Evolutionary conservation across 495 filamentous ascomycete genomes (phyloP), one percentile per base, ranked within the genome.

Genomic region (Hypoxylon crocopeplum): DNA sequence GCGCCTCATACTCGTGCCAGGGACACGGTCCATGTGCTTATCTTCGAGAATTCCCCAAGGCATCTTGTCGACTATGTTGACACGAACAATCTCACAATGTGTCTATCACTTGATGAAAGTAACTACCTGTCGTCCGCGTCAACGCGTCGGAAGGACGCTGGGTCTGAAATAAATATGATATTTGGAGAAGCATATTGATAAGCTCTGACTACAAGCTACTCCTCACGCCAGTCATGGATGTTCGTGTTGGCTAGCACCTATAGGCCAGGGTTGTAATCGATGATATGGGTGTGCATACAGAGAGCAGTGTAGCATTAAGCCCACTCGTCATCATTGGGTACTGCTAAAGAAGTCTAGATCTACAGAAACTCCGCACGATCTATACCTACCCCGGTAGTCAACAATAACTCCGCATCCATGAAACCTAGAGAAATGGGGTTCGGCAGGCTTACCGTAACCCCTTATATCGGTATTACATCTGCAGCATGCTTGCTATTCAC

Each of bases 1-100:
- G 27, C 17, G 30, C 16, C 12, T n/a, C 63, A 44, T 74, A 81
- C 69, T 77, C 27, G 79, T 83, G 37, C 80, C 79, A 16, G 80
- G 80, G 19, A 82, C 79, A 64, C 71, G 66, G 42, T 71, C 72
- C 63, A 71, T 60, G 51, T 74, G 64, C 40, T 69, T 67, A 34
- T 64, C 64, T 40, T 69, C 67, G 12, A 69, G 56, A 13, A 69
- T 67, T 49, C 67, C 67, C 67, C 67, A 69, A 59, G 65, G 63
- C 67, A 69, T 69, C 32, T 22, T 67, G 34, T 40, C 56, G 27
- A 24, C 24, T 8, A 2, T 20, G 32, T 24, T 21, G 12, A 53
- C 36, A 21, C 17, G 40, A 52, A 53, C n/a, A 50, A 52, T 50
- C 25, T 29, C n/a, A n/a, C n/a, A n/a, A n/a, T n/a, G n/a, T n/a